Base-by-base conservation (phyloP, 2,329 filamentous ascomycete genomes). In the Colletotrichum liriopes region DNA sequence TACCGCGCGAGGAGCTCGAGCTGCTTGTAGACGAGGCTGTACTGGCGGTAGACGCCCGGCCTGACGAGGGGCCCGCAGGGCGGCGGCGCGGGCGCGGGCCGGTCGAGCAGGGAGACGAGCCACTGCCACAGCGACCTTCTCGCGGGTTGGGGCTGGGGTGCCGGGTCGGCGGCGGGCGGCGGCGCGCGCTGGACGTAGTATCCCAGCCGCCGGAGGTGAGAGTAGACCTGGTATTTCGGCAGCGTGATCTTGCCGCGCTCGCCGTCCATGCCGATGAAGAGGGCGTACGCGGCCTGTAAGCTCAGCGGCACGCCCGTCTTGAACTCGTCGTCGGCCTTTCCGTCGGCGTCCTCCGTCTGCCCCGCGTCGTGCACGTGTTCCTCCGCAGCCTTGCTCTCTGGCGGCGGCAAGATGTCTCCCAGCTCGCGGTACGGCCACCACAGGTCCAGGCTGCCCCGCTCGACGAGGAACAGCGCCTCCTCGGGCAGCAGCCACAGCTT, bases 401-500 rank as follows among this genome's bases (percentile, higher is more conserved):
- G 76, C 23, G 78, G 76, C 2, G 86, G 83, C 55, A 89, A 81
- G 2, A 88, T 78, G 45, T 87, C 86, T 52, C 84, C 85, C 14
- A 91, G 81, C n/a, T 83, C 78, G 67, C 82, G 81, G 55, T 84
- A 82, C 2, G 94, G 94, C 94, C 94, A 98, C 86, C 95, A 92
- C 51, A 98, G 88, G 81, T 98, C 94, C 77, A 98, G 78, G 58
- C 90, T 95, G 0, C 96, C 96, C 77, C 96, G 87, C 84, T 99
- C 96, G 11, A 98, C 86, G 74, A 98, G 82, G 78, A 95, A 98
- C 65, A 99, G 86, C 7, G 95, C 94, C 82, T 99, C 96, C 79
- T 99, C 96, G 0, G 96, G 96, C 49, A 98, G 81, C 62, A 99
- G 80, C 95, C 95, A 98, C 51, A 95, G 84, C 74, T 89, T 90